Base-by-base conservation (phyloP, 2,329 filamentous ascomycete species). In the Trichoderma asperellum region DNA sequence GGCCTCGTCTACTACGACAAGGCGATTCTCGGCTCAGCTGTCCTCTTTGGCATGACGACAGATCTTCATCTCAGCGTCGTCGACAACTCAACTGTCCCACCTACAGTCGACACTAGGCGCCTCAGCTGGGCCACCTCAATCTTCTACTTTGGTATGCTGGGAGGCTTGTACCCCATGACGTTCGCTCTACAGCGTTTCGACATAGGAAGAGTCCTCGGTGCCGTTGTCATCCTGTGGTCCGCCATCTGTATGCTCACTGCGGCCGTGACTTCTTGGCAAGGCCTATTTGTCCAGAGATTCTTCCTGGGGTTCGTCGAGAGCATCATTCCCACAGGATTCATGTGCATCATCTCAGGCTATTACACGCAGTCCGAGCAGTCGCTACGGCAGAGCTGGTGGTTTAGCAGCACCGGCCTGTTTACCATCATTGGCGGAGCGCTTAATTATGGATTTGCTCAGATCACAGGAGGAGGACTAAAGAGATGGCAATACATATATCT, bases 101-200 rank as follows among this genome's bases (percentile, higher is more conserved):
- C 86, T 0, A 86, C 85, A 0, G 86, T 85, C 18, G 86, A 91
- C 75, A 93, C 92, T 0, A 84, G 86, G 0, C 86, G 91, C 12
- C 85, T 94, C 34, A 89, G 86, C 73, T 94, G 91, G 91, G 91
- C 91, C 2, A 93, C 91, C 0, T 93, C 90, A 0, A 83, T 93
- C 74, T 93, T 94, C 81, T 94, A 93, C 81, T 93, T 94, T 73
- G 91, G 91, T 47, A 92, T 92, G 90, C 83, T 94, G 2, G 88
- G 86, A 0, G 91, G 91, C 0, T 81, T 92, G 3, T 93, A 92
- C 71, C 91, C 91, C 1, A 88, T 93, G 86, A 90, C 89, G 0
- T 92, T 91, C 70, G 82, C 87, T 0, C 82, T 92, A 1, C 91
- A 94, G 77, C 86, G 87, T 24, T 91, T 92, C 80, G 83, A 88